Evolutionary conservation across 2,329 filamentous ascomycete species (phyloP).

Genomic region (Fusarium avenaceum): DNA sequence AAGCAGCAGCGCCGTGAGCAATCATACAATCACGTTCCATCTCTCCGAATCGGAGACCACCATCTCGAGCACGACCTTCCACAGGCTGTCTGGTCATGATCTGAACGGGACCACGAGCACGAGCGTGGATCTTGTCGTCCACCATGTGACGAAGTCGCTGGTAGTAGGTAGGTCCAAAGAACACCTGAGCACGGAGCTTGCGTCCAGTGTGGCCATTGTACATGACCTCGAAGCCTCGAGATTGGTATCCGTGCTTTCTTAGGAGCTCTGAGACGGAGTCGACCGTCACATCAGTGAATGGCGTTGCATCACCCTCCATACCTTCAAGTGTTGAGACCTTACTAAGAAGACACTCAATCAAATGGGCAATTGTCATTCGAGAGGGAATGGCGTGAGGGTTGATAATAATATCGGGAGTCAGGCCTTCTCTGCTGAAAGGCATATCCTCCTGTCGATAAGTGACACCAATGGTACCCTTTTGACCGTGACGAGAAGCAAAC

Average conservation of each 20-base stretch:
- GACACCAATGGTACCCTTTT: conserved; percentile 99
- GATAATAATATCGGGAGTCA: conserved; percentile 96
- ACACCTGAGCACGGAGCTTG: conserved; percentile 94
- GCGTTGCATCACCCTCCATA: conserved; percentile 96
- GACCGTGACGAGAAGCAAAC: conserved; percentile 98
- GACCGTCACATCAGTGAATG: conserved; percentile 97
- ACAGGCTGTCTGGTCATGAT: conserved; percentile 98
- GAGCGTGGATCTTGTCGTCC: conserved; percentile 99
- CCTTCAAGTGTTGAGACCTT: conserved; percentile 95
- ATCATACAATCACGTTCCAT: conserved; percentile 99
- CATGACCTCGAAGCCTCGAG: conserved; percentile 97
- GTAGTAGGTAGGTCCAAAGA: conserved; percentile 98
- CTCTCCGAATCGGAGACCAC: conserved; percentile 98
- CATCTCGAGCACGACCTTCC: conserved; percentile 97
- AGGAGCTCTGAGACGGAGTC: conserved; percentile 91
- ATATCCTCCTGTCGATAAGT: conserved; percentile 98
- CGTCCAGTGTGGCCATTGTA: conserved; percentile 98
- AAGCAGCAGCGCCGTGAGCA: conserved; percentile 96
- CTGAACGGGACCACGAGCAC: conserved; percentile 94
- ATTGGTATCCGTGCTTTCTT: conserved; percentile 92
- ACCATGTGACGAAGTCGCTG: conserved; percentile 99
- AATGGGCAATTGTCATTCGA: conserved; percentile 99
- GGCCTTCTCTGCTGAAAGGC: conserved; percentile 94
- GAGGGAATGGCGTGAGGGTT: conserved; percentile 99
- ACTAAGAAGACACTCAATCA: conserved; percentile 97